These are phyloP conservation scores for Fusarium anthophilum DNA, from an alignment of 2,329 filamentous ascomycete species.

Conservation along the genomic window DNA sequence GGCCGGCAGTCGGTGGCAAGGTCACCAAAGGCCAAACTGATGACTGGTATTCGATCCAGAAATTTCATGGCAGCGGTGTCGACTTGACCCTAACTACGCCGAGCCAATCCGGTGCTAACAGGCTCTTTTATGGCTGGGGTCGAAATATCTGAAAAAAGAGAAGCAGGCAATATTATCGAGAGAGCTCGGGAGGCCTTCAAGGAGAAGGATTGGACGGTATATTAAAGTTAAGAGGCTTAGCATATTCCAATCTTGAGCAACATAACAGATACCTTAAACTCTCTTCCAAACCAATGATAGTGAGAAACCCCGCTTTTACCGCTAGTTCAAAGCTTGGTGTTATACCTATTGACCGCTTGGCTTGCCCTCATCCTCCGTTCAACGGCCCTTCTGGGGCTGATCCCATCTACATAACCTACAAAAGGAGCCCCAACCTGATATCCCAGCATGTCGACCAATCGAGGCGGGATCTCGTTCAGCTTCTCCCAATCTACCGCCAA, in stretches of 20 bases:
- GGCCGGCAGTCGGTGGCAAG: not conserved
- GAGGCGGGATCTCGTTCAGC: not conserved
- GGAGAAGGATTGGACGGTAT: not conserved
- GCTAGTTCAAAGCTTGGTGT: not conserved
- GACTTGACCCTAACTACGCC: not conserved
- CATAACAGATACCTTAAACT: no score
- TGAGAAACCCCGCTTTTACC: not conserved
- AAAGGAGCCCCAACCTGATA: not conserved
- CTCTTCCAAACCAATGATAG: fast-evolving
- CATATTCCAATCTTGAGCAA: no score
- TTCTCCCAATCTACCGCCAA: not conserved
- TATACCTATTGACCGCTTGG: no score
- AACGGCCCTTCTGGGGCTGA: not conserved
- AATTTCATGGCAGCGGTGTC: not conserved
- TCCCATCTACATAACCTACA: not conserved
- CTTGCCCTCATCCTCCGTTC: not conserved
- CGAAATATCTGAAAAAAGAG: not conserved
- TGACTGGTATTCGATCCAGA: not conserved
- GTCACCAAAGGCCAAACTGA: not conserved
- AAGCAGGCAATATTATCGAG: not conserved
- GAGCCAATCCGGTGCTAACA: not conserved
- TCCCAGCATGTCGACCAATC: not conserved
- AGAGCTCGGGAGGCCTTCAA: no score
- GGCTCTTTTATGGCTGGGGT: not conserved
- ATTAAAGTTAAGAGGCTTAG: not conserved